Conservation (phyloP, 2,329 filamentous ascomycete species). For the Calonectria multiphialidica region DNA sequence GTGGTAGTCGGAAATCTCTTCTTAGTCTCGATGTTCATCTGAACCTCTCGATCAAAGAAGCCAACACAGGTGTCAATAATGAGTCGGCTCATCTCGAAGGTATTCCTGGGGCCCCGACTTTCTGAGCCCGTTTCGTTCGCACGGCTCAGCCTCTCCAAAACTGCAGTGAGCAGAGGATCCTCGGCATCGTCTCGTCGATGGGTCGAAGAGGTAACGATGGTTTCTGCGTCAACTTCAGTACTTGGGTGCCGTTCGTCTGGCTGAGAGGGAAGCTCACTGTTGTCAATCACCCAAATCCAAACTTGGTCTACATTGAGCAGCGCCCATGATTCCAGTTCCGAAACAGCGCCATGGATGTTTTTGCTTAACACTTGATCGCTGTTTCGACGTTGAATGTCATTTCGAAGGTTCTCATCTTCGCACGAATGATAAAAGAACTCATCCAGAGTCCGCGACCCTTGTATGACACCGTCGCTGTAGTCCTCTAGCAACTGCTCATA, state of each 20-base stretch:
- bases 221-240: neutral
- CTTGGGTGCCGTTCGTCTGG: too few relatives aligned
- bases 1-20: neutral
- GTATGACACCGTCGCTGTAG: constrained; percentile 17
- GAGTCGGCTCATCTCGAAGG: constrained; percentile 25
- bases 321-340: neutral
- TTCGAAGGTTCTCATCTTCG: neutral
- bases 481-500: neutral
- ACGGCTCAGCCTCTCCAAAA: neutral
- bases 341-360: neutral
- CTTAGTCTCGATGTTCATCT: neutral
- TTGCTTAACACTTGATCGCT: constrained; percentile 25
- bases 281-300: constrained; percentile 31
- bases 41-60: constrained; percentile 17
- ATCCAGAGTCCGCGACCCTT: constrained; percentile 28
- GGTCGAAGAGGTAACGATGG: constrained; percentile 11
- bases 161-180: neutral
- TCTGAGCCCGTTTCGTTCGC: neutral
- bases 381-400: constrained; percentile 19
- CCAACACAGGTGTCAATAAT: constrained; percentile 33
- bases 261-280: constrained; percentile 13
- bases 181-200: neutral
- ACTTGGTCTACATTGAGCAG: constrained; percentile 32
- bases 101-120: neutral
- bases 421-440: constrained; percentile 34